Evolutionary conservation across 345 rosid species (phyloP), one percentile per base, ranked within the genome.

Genomic region (Hypericum perforatum): DNA sequence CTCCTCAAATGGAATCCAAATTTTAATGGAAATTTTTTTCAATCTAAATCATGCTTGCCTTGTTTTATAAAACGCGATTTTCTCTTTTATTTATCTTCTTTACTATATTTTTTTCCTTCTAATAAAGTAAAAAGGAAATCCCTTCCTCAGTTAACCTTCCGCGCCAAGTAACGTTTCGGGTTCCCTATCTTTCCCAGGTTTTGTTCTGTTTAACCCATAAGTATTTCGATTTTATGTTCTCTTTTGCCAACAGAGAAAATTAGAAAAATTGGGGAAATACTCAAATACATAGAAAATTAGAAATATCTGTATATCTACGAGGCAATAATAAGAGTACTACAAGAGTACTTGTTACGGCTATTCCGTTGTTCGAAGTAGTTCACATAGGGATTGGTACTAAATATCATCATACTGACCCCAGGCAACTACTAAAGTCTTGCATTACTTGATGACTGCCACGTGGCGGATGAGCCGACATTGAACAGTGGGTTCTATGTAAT

Each of bases 101-200:
- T n/a, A n/a, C n/a, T n/a, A 4, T 22, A 22, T 22, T 22, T 22
- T 22, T 22, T 22, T 22, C 32, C 4, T 1, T 1, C 4, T 22
- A 22, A 59, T 12, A 32, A 32, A 38, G 10, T 14, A 0, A 2
- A n/a, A 15, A 43, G 2, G 5, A 36, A 32, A 52, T n/a, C 38
- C 46, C 46, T 12, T 44, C n/a, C 41, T 45, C 52, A 53, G 58
- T 59, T 52, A 76, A 64, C 57, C 80, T 74, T 67, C 73, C 71
- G 60, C 46, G 74, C 53, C 80, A 77, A 69, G 85, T 82, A 77
- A 80, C 61, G 78, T 49, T 64, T 50, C 59, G 5, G 66, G 62
- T 70, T 57, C 70, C 47, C 58, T 53, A 60, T 57, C 71, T 59
- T 66, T 69, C 64, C 54, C 74, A 57, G 70, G 63, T 79, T 69